Percentiles rank a stretch among this genome's conserved stretches.
These are phyloP conservation scores for Ramaria rubella DNA, from an alignment of 768 basidiomycete genomes.

Conservation along the genomic window DNA sequence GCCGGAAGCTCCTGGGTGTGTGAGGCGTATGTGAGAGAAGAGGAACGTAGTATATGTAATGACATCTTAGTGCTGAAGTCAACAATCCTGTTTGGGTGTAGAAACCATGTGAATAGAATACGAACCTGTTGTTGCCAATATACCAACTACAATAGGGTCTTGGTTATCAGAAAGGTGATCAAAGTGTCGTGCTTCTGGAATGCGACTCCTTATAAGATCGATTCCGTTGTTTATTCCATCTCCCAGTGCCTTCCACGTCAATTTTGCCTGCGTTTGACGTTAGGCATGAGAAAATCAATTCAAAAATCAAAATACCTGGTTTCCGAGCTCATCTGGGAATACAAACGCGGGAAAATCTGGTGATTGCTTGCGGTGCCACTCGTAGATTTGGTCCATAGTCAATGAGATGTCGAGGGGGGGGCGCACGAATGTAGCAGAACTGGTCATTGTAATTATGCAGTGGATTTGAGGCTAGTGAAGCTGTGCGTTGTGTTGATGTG, in stretches of 20 bases:
- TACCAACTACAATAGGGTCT: constrained; percentile 4
- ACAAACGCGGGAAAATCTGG: constrained; percentile 28
- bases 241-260: background rate
- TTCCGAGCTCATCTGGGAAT: constrained; percentile 18
- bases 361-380: constrained; percentile 24
- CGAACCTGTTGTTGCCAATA: constrained; percentile 12
- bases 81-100: background rate
- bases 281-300: background rate
- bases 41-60: constrained; percentile 13
- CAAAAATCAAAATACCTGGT: background rate
- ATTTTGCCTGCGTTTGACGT: background rate
- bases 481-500: too few relatives aligned
- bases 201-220: background rate
- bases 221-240: background rate
- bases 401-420: background rate
- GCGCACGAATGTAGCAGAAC: background rate
- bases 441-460: too few relatives aligned
- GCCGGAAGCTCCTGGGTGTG: constrained; percentile 9
- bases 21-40: too few relatives aligned
- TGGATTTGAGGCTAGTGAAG: too few relatives aligned
- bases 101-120: background rate
- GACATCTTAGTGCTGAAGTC: constrained; percentile 22
- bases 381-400: constrained; percentile 28
- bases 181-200: background rate
- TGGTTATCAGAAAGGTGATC: background rate